Evolutionary conservation across 1,139 yeast genomes (phyloP).

Genomic region (Magnusiomyces clavatus): DNA sequence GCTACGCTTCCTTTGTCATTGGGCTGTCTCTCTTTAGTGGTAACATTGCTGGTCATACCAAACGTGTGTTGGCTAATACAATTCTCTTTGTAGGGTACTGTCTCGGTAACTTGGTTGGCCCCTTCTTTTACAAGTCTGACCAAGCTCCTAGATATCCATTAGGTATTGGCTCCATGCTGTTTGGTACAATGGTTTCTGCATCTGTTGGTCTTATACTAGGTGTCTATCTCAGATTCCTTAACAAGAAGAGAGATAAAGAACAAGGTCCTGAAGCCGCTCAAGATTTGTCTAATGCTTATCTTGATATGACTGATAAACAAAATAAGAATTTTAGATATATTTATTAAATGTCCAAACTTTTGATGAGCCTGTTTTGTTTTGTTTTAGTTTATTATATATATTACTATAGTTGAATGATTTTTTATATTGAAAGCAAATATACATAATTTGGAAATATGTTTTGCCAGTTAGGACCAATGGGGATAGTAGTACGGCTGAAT

Average conservation of each 20-base stretch:
- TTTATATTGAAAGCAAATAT: too few relatives aligned
- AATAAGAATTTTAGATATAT: slow-evolving; percentile 53
- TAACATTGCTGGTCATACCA: slow-evolving; percentile 53
- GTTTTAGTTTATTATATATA: not conserved
- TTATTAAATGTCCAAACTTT: slow-evolving; percentile 28
- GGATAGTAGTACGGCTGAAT: too few relatives aligned
- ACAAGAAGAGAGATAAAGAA: slow-evolving; percentile 22
- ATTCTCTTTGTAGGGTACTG: slow-evolving; percentile 45
- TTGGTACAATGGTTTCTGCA: slow-evolving; percentile 29
- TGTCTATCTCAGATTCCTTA: slow-evolving; percentile 30
- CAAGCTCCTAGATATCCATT: slow-evolving; percentile 45
- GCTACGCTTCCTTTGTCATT: slow-evolving; percentile 40
- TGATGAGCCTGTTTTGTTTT: slow-evolving; percentile 29
- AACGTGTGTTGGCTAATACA: slow-evolving; percentile 39
- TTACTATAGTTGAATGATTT: not conserved
- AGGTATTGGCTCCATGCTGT: slow-evolving; percentile 39
- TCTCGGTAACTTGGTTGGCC: slow-evolving; percentile 49
- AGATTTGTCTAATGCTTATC: slow-evolving; percentile 37
- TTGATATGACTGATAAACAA: slow-evolving; percentile 57
- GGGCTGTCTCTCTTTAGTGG: slow-evolving; percentile 41
- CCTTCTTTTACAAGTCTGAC: slow-evolving; percentile 41
- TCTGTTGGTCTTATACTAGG: slow-evolving; percentile 25
- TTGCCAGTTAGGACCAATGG: too few relatives aligned
- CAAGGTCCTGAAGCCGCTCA: slow-evolving; percentile 5
- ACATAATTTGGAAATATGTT: too few relatives aligned